Evolutionary conservation across 2,329 filamentous ascomycete genomes (phyloP), one percentile per base, ranked within the genome.

Genomic region (Diaporthe citrichinensis): DNA sequence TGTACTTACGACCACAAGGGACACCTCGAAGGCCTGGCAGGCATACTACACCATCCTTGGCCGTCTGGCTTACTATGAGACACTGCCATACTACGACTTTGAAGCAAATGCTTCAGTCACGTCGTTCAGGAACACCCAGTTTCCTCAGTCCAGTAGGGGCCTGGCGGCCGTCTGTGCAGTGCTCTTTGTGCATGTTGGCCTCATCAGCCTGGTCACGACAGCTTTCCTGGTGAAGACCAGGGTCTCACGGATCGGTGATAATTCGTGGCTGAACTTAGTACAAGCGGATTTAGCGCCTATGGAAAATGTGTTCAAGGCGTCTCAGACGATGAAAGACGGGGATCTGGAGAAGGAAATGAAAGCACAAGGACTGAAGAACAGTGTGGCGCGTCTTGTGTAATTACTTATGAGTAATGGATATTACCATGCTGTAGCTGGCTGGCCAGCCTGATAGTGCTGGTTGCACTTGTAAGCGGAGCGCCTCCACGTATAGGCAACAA

Each of bases 31-130:
- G 53, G 53, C 53, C 28, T 57, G 53, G 53, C 53, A 57, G 53
- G 15, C 53, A 34, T 34, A 57, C 17, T 57, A 57, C 53, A 57
- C 53, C 28, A 31, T 57, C 15, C 53, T 57, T 15, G 53, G 53
- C 28, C 53, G 53, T 57, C 28, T 57, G 17, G 53, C 53, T 57
- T 57, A 57, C 28, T 57, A 57, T 10, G 28, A 57, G 53, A 57
- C 53, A 23, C 53, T 57, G 28, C 53, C 53, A 3, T 57, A 57
- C 31, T 57, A 34, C 17, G 53, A 57, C 9, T 28, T 57, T 34
- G 28, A 57, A 34, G 25, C 53, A 2, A 34, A 20, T 4, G 53
- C 17, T 34, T 57, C 53, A 10, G 53, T 57, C 3, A 57, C 53
- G 25, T 57, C 53, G 15, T 57, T 57, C 17, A 57, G 53, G 53